Conservation (phyloP, 106 monocot species). For the Ottelia alismoides region DNA sequence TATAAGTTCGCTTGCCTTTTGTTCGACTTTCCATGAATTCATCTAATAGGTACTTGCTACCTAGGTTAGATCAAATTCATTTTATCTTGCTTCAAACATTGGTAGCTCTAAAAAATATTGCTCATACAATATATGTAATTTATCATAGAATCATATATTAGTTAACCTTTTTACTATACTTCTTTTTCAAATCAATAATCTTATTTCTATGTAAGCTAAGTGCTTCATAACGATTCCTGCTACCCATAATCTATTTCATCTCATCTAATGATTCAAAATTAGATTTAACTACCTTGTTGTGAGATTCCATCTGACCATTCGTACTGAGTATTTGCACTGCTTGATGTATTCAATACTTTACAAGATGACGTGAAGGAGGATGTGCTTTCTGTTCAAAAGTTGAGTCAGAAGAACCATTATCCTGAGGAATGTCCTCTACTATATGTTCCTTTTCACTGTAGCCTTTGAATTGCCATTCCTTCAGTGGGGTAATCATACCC, state of each 20-base stretch:
- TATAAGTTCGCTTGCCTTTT: too few relatives aligned
- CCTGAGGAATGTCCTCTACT: constrained; percentile 37
- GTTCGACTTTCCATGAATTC: too few relatives aligned
- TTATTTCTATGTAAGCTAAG: constrained; percentile 14
- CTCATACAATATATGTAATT: too few relatives aligned
- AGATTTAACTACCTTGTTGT: constrained; percentile 1
- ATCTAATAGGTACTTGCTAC: too few relatives aligned
- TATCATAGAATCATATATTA: too few relatives aligned
- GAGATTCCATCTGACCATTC: too few relatives aligned
- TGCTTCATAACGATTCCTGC: constrained; percentile 21
- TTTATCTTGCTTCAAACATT: too few relatives aligned
- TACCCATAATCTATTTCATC: constrained; percentile 21
- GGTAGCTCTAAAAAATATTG: too few relatives aligned
- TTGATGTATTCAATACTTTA: constrained; percentile 2
- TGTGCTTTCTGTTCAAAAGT: constrained; percentile 20
- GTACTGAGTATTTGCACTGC: constrained; percentile 1
- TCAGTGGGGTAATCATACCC: constrained; percentile 40
- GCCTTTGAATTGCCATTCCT: constrained; percentile 25
- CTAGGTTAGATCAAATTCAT: too few relatives aligned
- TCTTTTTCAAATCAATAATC: constrained; percentile 13
- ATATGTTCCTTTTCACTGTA: constrained; percentile 37
- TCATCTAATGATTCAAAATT: constrained; percentile 20
- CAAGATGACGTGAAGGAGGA: not conserved
- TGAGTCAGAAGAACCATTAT: constrained; percentile 37
- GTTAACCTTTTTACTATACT: constrained; percentile 24